Conservation (phyloP, 2,329 filamentous ascomycete species). For the Didymella lethalis region DNA sequence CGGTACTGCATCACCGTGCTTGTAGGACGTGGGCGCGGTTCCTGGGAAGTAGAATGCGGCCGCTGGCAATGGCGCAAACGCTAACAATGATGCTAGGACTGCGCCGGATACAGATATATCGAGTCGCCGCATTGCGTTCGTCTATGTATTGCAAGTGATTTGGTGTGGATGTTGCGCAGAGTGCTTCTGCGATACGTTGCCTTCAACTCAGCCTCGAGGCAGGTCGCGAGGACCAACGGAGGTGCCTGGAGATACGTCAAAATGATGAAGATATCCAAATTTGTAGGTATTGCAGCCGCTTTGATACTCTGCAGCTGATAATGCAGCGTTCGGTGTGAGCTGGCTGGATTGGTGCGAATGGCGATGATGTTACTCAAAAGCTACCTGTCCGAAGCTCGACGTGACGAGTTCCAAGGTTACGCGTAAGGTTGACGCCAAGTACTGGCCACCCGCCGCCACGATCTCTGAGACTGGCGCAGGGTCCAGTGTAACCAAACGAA, state of each 20-base stretch:
- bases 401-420: constrained; percentile 27
- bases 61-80: constrained; percentile 44
- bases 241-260: constrained; percentile 3
- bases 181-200: constrained; percentile 16
- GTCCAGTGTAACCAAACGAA: constrained; percentile 2
- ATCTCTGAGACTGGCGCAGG: constrained; percentile 6
- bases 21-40: constrained; percentile 92
- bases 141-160: constrained; percentile 1
- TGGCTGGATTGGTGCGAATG: constrained; percentile 18
- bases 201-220: constrained; percentile 17
- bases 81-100: constrained; percentile 49
- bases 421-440: constrained; percentile 22
- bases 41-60: constrained; percentile 94
- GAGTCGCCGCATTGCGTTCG: constrained; percentile 42
- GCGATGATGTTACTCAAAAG: constrained; percentile 34
- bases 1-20: constrained; percentile 78
- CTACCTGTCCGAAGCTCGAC: constrained; percentile 33
- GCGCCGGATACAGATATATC: constrained; percentile 36
- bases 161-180: constrained; percentile 5
- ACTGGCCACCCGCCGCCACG: constrained; percentile 11
- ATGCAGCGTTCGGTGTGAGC: constrained; percentile 2
- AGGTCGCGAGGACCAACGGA: constrained; percentile 26
- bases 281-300: not conserved
- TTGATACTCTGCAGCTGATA: not conserved
- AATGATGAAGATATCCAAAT: not conserved